Evolutionary conservation across 2,329 filamentous ascomycete species (phyloP), one percentile per base, ranked within the genome.

Genomic region (Pseudocercospora pini-densiflorae): DNA sequence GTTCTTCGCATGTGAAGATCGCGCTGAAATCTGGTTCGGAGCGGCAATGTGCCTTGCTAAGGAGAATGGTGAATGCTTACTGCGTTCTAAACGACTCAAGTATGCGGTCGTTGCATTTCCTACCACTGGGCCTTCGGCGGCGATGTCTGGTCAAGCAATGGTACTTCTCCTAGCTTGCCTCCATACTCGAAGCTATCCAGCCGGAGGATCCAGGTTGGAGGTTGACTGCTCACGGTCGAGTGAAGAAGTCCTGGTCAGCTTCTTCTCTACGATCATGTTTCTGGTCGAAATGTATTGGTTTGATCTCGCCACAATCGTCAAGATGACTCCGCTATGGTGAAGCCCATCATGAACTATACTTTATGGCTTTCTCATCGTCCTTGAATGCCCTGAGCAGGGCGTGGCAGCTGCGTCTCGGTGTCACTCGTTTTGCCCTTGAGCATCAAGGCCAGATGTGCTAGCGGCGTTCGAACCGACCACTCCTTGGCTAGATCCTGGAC

Each of bases 1-100:
- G 21, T 51, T 51, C 9, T 19, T 59, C 19, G 57, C 57, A 59
- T 59, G 57, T 59, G 57, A 59, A 59, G 57, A 43, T 21, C 19
- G 47, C n/a, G 47, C 10, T 21, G 23, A 51, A 14, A 27, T 19
- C 10, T 51, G 47, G 47, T 24, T 51, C 47, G 47, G 47, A 21
- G 23, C 19, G 23, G 45, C 45, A 8, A 23, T 47, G 21, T 19
- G 45, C 45, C 19, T 49, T 10, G 19, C 10, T 10, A 10, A 8
- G 6, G 19, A 49, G 45, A 49, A 49, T 49, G 45, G n/a, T 24
- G 19, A 24, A 49, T 5, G 8, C 45, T 49, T 24, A n/a, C 23
- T 49, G 45, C n/a, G 14, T 10, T 21, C 45, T 49, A 21, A 21
- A 49, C 23, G 45, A 49, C 8, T 19, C 43, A 19, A 47, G 16